Evolutionary conservation across 1,284 basidiomycete genomes (phyloP).

Genomic region (Neolentinus lepideus): DNA sequence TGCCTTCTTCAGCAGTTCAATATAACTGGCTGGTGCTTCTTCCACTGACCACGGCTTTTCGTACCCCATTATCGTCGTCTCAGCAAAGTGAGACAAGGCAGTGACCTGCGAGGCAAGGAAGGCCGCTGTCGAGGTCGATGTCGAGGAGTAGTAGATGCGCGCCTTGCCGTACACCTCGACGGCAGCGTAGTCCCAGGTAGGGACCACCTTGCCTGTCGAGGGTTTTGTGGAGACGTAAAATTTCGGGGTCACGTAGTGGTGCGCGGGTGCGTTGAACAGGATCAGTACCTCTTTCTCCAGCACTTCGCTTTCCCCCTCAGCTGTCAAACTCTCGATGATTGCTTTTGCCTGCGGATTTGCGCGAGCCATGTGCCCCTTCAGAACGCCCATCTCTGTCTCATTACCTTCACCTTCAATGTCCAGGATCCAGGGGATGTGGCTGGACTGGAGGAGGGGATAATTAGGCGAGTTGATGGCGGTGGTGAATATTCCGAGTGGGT

Average conservation of each 20-base stretch:
- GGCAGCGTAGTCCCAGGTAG: constrained; percentile 22
- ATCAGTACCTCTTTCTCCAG: constrained; percentile 13
- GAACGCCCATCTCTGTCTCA: constrained; percentile 12
- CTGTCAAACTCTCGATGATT: constrained; percentile 13
- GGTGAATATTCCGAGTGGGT: constrained; percentile 33
- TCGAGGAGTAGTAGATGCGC: constrained; percentile 13
- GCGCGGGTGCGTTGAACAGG: constrained; percentile 18
- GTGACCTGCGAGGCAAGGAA: constrained; percentile 12
- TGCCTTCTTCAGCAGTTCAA: constrained; percentile 18
- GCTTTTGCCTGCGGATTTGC: constrained; percentile 21
- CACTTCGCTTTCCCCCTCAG: not conserved
- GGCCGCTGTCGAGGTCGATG: constrained; percentile 6
- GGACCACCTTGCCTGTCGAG: constrained; percentile 19
- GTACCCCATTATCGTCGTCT: constrained; percentile 12
- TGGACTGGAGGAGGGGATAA: constrained; percentile 27
- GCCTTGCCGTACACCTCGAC: constrained; percentile 19
- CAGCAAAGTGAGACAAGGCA: constrained; percentile 11
- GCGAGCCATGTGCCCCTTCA: constrained; percentile 21
- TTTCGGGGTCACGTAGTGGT: constrained; percentile 22
- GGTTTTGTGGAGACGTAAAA: constrained; percentile 22
- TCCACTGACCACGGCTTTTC: constrained; percentile 16
- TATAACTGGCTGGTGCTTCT: constrained; percentile 18
- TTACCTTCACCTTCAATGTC: constrained; percentile 16
- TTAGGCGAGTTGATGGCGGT: constrained; percentile 24
- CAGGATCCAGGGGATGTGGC: constrained; percentile 34